Conservation (phyloP, 2,329 filamentous ascomycete genomes). For the Pyricularia grisea region DNA sequence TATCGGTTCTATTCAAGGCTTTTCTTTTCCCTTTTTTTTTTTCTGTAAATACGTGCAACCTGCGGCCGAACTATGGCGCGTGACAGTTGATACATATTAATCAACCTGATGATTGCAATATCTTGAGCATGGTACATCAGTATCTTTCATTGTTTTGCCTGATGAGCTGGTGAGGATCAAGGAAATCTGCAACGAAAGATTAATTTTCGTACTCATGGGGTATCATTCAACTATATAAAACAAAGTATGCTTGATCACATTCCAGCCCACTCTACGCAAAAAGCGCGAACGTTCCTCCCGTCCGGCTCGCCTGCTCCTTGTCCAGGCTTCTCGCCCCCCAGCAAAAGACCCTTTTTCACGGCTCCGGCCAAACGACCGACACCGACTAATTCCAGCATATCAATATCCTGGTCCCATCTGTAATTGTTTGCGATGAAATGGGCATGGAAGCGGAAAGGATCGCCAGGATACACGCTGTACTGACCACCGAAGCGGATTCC, state of each 20-base stretch:
- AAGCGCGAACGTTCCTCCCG: slow-evolving; percentile 47
- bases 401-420: slow-evolving; percentile 80
- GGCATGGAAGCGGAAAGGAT: slow-evolving; percentile 88
- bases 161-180: not conserved
- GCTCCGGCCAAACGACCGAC: slow-evolving; percentile 84
- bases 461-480: slow-evolving; percentile 91
- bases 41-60: not conserved
- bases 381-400: slow-evolving; percentile 74
- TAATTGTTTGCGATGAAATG: slow-evolving; percentile 83
- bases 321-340: slow-evolving; percentile 56
- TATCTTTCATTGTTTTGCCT: not conserved
- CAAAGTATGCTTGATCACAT: slow-evolving; percentile 45
- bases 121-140: not conserved
- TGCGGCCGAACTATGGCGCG: not conserved
- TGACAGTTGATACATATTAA: not conserved
- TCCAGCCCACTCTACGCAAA: slow-evolving; percentile 88
- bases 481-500: slow-evolving; percentile 90
- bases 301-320: not conserved
- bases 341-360: slow-evolving; percentile 90
- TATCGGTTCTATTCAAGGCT: not conserved
- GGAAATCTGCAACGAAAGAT: not conserved
- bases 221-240: not conserved
- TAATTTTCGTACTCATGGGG: not conserved
- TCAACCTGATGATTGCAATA: not conserved
- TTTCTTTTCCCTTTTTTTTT: not conserved